Evolutionary conservation across 176 grass and related monocot genomes (phyloP), one percentile per base, ranked within the genome.

Genomic region (Triticum dicoccoides): DNA sequence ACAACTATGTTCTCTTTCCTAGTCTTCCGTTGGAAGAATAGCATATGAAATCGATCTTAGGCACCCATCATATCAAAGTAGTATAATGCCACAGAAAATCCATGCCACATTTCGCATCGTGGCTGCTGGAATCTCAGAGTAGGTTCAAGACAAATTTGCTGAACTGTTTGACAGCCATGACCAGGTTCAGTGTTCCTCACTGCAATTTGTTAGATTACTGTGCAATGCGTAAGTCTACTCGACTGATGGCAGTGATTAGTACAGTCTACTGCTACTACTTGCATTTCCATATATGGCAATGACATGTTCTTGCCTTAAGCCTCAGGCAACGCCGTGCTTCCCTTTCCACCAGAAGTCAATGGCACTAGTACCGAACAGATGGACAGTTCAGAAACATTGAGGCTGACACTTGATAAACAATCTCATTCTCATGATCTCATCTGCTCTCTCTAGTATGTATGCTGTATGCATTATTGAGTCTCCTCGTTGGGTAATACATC

Each of bases 41-140:
- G 6, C 33, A 61, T 67, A 45, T 69, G 78, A 0, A 35, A 23
- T 89, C 8, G 24, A 67, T 68, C 27, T 84, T 87, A 32, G 85
- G 76, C 59, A 76, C 35, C 68, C 15, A 30, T 87, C 85, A 25
- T 84, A 61, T 80, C 85, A 80, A 80, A 49, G 45, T 58, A 69
- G 61, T 47, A 76, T 62, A 76, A 86, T 84, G 42, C 38, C 52
- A 70, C 56, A 68, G 35, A 87, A 38, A 37, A 38, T 79, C 10
- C 12, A 73, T 66, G 21, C 45, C 61, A 4, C 38, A 61, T 65
- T 73, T 59, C 23, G 13, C 32, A 61, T 42, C 2, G 38, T 21
- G 64, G n/a, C 79, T 73, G 9, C 58, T 73, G 37, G 25, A 66
- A 52, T 37, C 29, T 70, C 21, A 70, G 72, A 54, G 9, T 59